Evolutionary conservation across 192 early-diverging fungal species (phyloP), one percentile per base, ranked within the genome.

Genomic region (Spizellomyces punctatus): DNA sequence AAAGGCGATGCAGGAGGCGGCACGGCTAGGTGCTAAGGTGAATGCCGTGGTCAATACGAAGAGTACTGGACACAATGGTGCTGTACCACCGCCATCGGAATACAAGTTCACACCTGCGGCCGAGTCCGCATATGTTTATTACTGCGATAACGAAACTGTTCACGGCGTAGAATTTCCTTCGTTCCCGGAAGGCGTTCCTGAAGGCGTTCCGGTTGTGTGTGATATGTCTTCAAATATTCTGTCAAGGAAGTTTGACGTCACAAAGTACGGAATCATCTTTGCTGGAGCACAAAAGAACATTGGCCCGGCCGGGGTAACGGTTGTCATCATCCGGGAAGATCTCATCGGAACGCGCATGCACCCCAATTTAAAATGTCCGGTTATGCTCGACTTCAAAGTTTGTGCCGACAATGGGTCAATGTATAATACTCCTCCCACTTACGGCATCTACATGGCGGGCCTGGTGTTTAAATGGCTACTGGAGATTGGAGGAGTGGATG

Each of bases 201-300:
- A 19, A 45, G 56, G 66, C 0, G 91, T 95, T 0, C 94, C 94
- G 0, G 66, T 98, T 6, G 91, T 98, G 48, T 94, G 93, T 76
- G 96, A 97, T 80, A 82, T 82, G 80, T 72, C 67, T 42, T 86
- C 82, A 67, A 83, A 78, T 66, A 76, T 86, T 55, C 71, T 82
- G 42, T 86, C 81, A 4, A 55, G 74, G 21, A 85, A 85, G 5
- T 67, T 97, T 16, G 91, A 96, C 71, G 86, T 99, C 17, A 79
- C 82, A 46, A 89, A 91, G 60, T 96, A 90, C 76, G 95, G 89
- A 16, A 74, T 94, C 14, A 94, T 99, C 65, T 92, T 94, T 74
- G 95, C 92, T 2, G 98, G 98, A 6, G 98, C 96, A 14, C 98
- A 99, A 82, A 99, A 99, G 82, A 99, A 99, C 83, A 82, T 86